Evolutionary conservation across 306 rosid genomes (phyloP).

Genomic region (Lathyrus oleraceus): DNA sequence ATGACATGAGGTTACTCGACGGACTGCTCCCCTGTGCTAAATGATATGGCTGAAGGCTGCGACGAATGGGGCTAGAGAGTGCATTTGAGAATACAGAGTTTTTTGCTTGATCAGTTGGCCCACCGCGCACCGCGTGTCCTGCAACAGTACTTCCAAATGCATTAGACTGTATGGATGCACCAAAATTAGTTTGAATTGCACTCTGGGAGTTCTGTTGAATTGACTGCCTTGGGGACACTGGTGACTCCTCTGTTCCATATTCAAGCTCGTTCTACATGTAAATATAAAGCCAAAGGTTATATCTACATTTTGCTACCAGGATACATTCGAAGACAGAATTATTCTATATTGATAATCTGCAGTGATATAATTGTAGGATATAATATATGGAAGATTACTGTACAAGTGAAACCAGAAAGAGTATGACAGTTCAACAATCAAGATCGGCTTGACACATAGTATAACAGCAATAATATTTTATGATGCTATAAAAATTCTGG

Average conservation of each 20-base stretch:
- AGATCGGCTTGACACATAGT: neutral
- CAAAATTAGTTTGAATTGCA: conserved; percentile 47
- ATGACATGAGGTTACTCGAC: conserved; percentile 42
- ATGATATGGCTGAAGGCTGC: conserved; percentile 66
- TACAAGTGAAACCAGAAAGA: neutral
- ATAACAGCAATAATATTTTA: neutral
- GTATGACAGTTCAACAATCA: conserved; percentile 2
- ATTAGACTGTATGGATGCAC: conserved; percentile 41
- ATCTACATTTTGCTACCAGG: conserved; percentile 11
- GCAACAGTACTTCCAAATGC: conserved; percentile 38
- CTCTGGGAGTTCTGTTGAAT: conserved; percentile 52
- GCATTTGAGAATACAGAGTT: conserved; percentile 73
- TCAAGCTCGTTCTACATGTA: conserved; percentile 69
- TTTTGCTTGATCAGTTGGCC: conserved; percentile 58
- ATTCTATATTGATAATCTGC: conserved; percentile 11
- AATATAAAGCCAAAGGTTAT: conserved; percentile 27
- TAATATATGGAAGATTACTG: neutral
- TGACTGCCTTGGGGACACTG: conserved; percentile 65
- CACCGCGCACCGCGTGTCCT: conserved; percentile 59
- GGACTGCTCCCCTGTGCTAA: conserved; percentile 57
- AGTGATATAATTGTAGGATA: neutral
- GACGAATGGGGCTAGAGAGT: conserved; percentile 72
- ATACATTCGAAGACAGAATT: conserved; percentile 3
- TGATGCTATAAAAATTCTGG: neutral
- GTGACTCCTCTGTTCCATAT: conserved; percentile 59